A percentile compares a stretch with the other conserved stretches of the same genome.
These are phyloP conservation scores for Trichoderma virens DNA, from an alignment of 495 filamentous ascomycete species.

Conservation along the genomic window DNA sequence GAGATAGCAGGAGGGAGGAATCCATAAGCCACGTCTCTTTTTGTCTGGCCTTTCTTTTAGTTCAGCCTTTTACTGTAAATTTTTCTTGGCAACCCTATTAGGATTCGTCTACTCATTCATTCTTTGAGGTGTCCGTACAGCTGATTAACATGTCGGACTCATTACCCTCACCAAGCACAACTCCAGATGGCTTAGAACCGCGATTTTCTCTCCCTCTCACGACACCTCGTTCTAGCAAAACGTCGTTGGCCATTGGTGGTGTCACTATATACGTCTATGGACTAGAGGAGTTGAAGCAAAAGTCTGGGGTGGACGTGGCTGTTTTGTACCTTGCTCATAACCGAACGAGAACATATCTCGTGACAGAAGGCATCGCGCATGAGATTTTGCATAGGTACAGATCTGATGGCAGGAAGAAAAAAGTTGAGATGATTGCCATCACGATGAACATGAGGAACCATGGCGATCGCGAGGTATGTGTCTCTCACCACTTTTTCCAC, in stretches of 20 bases:
- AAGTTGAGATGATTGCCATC: conserved; percentile 15
- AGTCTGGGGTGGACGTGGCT: conserved; percentile 12
- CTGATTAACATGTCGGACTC: conserved; percentile 6
- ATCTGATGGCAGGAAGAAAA: conserved; percentile 16
- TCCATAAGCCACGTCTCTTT: neutral
- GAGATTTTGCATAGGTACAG: conserved; percentile 16
- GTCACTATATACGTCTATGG: conserved; percentile 16
- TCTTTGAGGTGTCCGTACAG: neutral
- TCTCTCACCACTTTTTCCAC: neutral
- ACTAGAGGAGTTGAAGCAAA: conserved; percentile 12
- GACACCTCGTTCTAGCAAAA: conserved; percentile 16
- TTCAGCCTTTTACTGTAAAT: neutral
- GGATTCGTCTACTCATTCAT: neutral
- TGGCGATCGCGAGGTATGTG: conserved; percentile 14
- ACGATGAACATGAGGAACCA: conserved; percentile 19
- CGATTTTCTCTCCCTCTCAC: conserved; percentile 14
- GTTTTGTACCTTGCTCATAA: conserved; percentile 16
- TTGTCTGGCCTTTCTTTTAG: neutral
- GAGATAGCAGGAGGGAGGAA: neutral
- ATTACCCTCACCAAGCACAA: neutral
- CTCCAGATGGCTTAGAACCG: conserved; percentile 10
- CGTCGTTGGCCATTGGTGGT: conserved; percentile 12
- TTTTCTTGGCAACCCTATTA: neutral
- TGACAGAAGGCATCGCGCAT: conserved; percentile 17
- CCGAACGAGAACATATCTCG: conserved; percentile 14